Evolutionary conservation across 2,329 filamentous ascomycete species (phyloP).

Genomic region (Elsinoe ampelina): DNA sequence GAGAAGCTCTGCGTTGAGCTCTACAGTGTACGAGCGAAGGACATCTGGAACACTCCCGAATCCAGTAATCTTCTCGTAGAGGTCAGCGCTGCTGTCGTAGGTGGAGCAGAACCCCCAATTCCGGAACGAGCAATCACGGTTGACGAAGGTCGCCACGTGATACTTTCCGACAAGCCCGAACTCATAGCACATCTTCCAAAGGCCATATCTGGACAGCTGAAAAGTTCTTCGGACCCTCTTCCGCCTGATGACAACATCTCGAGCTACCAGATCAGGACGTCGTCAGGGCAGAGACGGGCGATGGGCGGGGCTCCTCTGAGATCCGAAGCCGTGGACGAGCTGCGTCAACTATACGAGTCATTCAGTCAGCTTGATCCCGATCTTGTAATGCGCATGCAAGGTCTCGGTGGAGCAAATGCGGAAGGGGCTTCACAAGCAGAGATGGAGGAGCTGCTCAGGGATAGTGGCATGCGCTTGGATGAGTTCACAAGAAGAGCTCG

Average conservation of each 20-base stretch:
- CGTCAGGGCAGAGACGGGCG: background rate
- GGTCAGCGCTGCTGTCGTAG: slow-evolving; percentile 48
- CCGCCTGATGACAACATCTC: slow-evolving; percentile 50
- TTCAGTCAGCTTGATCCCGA: slow-evolving; percentile 4
- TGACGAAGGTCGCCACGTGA: slow-evolving; percentile 63
- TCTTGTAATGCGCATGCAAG: slow-evolving; percentile 2
- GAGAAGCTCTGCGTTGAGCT: slow-evolving; percentile 64
- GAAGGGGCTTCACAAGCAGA: background rate
- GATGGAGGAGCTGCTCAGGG: slow-evolving; percentile 8
- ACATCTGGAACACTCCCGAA: slow-evolving; percentile 76
- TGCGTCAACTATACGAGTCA: background rate
- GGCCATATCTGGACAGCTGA: slow-evolving; percentile 52
- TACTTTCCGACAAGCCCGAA: slow-evolving; percentile 63
- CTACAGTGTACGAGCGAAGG: slow-evolving; percentile 67
- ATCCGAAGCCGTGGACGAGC: background rate
- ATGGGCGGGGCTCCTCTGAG: background rate
- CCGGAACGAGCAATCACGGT: slow-evolving; percentile 36
- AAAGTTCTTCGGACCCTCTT: slow-evolving; percentile 73
- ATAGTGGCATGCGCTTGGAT: slow-evolving; percentile 6
- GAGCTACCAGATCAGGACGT: slow-evolving; percentile 19
- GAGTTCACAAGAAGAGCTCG: slow-evolving; percentile 4
- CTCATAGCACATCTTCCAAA: slow-evolving; percentile 63
- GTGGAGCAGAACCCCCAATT: slow-evolving; percentile 35
- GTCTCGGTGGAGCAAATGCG: background rate
- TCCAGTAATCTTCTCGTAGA: slow-evolving; percentile 59